Evolutionary conservation across 805 yeast genomes (phyloP).

Genomic region (Candida pseudofarinosa): DNA sequence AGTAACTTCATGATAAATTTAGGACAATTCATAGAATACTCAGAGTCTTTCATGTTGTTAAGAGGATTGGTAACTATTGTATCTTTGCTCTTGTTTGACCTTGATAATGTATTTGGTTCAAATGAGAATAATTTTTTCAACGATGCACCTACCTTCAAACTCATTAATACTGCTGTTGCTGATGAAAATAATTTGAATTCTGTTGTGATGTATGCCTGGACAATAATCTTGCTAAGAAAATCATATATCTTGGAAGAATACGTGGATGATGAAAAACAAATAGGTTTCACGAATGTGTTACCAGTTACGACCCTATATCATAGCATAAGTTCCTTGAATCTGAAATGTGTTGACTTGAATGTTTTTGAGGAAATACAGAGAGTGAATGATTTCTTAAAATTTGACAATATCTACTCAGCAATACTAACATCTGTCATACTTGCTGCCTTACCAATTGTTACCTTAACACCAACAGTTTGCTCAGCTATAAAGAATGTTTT

Average conservation of each 20-base stretch:
- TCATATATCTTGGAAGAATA: slow-evolving; percentile 40
- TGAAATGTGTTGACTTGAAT: slow-evolving; percentile 33
- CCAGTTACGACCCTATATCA: slow-evolving; percentile 13
- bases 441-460: slow-evolving; percentile 46
- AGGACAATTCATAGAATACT: slow-evolving; percentile 22
- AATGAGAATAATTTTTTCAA: slow-evolving; percentile 21
- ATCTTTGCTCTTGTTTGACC: slow-evolving; percentile 52
- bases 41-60: slow-evolving; percentile 29
- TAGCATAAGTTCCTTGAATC: slow-evolving; percentile 31
- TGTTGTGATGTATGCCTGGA: slow-evolving; percentile 62
- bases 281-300: slow-evolving; percentile 15
- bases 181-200: slow-evolving; percentile 38
- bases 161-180: slow-evolving; percentile 38
- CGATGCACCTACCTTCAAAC: slow-evolving; percentile 33
- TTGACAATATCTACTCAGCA: slow-evolving; percentile 50
- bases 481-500: slow-evolving; percentile 40
- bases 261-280: slow-evolving; percentile 12
- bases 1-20: slow-evolving; percentile 21
- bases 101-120: slow-evolving; percentile 44
- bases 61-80: slow-evolving; percentile 47
- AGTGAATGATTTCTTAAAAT: slow-evolving; percentile 40
- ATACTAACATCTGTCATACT: slow-evolving; percentile 43
- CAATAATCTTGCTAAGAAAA: slow-evolving; percentile 54
- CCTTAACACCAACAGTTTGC: slow-evolving; percentile 44
- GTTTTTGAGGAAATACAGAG: slow-evolving; percentile 44